Evolutionary conservation across 2,329 filamentous ascomycete species (phyloP), one percentile per base, ranked within the genome.

Genomic region (Cryphonectria carpinicola): DNA sequence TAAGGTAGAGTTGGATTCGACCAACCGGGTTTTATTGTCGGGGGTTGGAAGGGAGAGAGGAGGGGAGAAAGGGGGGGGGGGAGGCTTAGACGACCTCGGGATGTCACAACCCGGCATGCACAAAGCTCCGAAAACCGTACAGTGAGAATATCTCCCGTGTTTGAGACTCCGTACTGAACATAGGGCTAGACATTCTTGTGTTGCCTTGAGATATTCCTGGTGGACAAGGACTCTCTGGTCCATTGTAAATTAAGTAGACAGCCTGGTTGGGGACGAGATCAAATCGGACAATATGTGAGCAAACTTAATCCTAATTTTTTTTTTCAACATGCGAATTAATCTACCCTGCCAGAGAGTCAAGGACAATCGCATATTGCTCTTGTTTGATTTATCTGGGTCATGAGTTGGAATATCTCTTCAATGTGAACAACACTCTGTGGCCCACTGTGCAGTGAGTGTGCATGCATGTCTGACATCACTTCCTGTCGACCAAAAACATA

Each of bases 11-110:
- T 43, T 25, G n/a, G 8, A 13, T 19, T 25, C 13, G 17, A 28
- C 61, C 61, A 46, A 64, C 39, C 61, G 61, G 61, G n/a, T 39
- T 14, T 39, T 62, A 41, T 62, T 62, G 22, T 62, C 60, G 60
- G 60, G 60, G 60, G 19, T 62, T 25, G 22, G 8, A n/a, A 39
- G 4, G 19, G 22, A 60, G 32, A 17, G 32, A 39, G 25, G 14
- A n/a, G n/a, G n/a, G n/a, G n/a, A n/a, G n/a, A n/a, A 17, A 58
- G 11, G 25, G 60, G 35, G 28, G 39, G 37, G 4, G 37, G 37
- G 37, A 6, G 3, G 1, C 61, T 46, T 1, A 46, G 25, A n/a
- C n/a, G 58, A 37, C 32, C 35, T 61, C 35, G 58, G 58, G 35
- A 61, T 61, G 58, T 61, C 22, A 39, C 58, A 61, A 22, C 35